These are phyloP conservation scores for Rhododendron kiyosumense DNA, from an alignment of 148 eudicot species.

Conservation along the genomic window DNA sequence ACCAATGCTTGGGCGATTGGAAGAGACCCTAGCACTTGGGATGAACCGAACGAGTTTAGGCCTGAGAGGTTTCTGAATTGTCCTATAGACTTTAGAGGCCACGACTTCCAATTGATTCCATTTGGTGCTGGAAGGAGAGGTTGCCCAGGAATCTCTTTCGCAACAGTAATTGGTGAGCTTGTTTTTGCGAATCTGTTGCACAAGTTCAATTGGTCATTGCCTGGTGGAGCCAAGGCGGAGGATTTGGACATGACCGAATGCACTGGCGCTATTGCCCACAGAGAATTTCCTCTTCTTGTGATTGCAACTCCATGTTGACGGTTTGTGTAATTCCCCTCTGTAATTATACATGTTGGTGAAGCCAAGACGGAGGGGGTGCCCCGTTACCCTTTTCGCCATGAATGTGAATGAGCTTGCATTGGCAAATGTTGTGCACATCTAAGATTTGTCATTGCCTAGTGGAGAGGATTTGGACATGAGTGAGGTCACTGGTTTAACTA, in stretches of 20 bases:
- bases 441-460: too few species aligned
- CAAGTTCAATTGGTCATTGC: neutral
- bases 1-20: neutral
- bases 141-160: neutral
- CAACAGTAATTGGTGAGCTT: neutral
- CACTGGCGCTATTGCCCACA: neutral
- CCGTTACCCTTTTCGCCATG: too few species aligned
- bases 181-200: neutral
- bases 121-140: conserved; percentile 2
- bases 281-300: neutral
- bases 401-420: too few species aligned
- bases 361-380: too few species aligned
- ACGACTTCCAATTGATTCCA: neutral
- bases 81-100: conserved; percentile 3
- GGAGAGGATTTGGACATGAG: too few species aligned
- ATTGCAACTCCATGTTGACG: conserved; percentile 1
- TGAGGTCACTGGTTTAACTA: too few species aligned
- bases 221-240: neutral
- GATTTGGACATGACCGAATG: neutral
- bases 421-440: too few species aligned
- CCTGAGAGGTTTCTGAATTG: neutral
- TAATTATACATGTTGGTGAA: neutral
- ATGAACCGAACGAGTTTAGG: neutral
- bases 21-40: conserved; percentile 1
- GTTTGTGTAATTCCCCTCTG: neutral